These are phyloP conservation scores for Persicaria maculosa DNA, from an alignment of 148 eudicot genomes.

Conservation along the genomic window DNA sequence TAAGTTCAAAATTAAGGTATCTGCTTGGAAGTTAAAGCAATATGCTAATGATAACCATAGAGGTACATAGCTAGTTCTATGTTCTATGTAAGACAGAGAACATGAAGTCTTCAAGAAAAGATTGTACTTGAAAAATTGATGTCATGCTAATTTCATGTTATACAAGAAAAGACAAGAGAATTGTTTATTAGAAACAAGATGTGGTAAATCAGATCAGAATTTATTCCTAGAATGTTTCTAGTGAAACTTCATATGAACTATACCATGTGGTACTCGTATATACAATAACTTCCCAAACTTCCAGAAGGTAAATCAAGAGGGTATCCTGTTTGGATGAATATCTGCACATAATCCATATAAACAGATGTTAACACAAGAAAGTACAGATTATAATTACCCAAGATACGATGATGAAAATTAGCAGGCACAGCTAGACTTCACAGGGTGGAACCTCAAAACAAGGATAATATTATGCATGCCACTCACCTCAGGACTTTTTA, in stretches of 20 bases:
- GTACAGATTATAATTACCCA: not conserved
- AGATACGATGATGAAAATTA: not conserved
- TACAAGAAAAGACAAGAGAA: not conserved
- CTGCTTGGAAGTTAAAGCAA: not conserved
- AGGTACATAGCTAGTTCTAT: not conserved
- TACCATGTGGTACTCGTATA: constrained; percentile 64
- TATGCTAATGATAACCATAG: not conserved
- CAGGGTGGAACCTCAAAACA: no score
- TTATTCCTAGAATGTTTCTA: not conserved
- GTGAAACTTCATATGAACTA: not conserved
- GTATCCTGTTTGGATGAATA: constrained; percentile 97
- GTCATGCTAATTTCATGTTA: not conserved
- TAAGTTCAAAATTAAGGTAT: not conserved
- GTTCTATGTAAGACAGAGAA: not conserved
- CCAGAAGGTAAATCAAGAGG: constrained; percentile 99
- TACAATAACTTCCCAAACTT: constrained; percentile 97
- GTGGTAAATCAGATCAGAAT: not conserved
- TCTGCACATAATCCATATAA: constrained; percentile 40
- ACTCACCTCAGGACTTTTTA: constrained; percentile 78
- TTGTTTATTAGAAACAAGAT: not conserved
- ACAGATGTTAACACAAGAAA: constrained; percentile 2
- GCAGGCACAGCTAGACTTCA: not conserved
- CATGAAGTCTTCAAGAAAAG: not conserved
- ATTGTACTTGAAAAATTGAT: not conserved
- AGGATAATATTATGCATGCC: not conserved